A percentile compares a stretch with the other conserved stretches of the same genome.
phyloP scores from a whole-genome alignment of 83 land plant genomes.

The Larix sibirica region DNA sequence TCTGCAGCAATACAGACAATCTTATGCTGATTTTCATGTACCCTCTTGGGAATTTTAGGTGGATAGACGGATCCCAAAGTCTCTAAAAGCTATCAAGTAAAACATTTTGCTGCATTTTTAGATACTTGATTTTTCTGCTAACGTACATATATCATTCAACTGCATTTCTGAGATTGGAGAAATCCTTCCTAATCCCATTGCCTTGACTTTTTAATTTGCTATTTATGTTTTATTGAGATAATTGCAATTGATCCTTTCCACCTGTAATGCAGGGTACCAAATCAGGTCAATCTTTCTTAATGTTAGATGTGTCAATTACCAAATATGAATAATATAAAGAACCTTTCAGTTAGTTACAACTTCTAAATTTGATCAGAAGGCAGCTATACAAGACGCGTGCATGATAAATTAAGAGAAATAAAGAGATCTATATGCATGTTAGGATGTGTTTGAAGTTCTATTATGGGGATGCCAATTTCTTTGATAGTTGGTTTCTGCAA shows the following conservation, averaged over 20 bases:
- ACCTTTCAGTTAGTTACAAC: not conserved
- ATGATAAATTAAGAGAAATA: not conserved
- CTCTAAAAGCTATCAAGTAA: too few species aligned
- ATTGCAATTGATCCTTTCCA: not conserved
- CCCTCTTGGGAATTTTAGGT: too few species aligned
- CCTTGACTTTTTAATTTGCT: too few species aligned
- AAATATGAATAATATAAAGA: not conserved
- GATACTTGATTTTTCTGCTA: too few species aligned
- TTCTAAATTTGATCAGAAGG: not conserved
- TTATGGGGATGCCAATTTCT: not conserved
- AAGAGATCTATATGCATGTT: not conserved
- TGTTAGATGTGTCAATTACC: not conserved
- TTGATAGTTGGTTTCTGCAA: not conserved
- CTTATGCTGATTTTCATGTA: too few species aligned
- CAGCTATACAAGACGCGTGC: too few species aligned
- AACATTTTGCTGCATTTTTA: too few species aligned
- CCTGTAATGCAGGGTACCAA: not conserved
- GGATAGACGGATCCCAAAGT: too few species aligned
- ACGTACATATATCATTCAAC: too few species aligned
- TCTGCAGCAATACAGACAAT: too few species aligned
- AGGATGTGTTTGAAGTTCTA: not conserved
- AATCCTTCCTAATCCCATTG: too few species aligned
- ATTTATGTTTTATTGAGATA: not conserved
- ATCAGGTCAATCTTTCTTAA: not conserved
- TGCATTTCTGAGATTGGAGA: too few species aligned